Conservation (phyloP, 2,329 filamentous ascomycete species). For the Pseudocercospora cruenta region DNA sequence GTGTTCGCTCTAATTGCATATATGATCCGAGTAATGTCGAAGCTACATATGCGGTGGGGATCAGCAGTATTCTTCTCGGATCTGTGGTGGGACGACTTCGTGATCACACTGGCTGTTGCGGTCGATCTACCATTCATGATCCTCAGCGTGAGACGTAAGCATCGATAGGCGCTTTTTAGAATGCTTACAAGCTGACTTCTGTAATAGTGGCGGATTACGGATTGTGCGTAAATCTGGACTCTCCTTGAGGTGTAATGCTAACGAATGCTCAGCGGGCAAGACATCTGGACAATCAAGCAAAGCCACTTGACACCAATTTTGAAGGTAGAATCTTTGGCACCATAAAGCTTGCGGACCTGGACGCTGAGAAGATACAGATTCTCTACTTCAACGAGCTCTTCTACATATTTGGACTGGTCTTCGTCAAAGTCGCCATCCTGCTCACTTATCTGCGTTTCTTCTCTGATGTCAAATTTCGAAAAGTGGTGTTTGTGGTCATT, state of each 20-base stretch:
- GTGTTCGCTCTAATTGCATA: constrained; percentile 15
- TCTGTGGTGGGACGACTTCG: constrained; percentile 24
- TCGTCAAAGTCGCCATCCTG: constrained; percentile 24
- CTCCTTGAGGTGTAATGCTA: constrained; percentile 1
- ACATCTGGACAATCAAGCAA: constrained; percentile 22
- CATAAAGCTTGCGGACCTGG: neutral
- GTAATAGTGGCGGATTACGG: neutral
- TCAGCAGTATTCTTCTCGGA: constrained; percentile 6
- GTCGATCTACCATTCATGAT: constrained; percentile 11
- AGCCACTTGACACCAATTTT: constrained; percentile 17
- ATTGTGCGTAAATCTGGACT: neutral
- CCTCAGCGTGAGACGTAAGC: neutral
- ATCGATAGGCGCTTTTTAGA: neutral
- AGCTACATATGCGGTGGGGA: constrained; percentile 14
- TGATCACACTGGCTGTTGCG: constrained; percentile 18
- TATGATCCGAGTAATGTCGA: constrained; percentile 20
- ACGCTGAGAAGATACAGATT: neutral
- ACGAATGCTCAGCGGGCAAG: constrained; percentile 11
- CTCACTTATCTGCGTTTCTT: constrained; percentile 25
- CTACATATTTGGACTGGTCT: constrained; percentile 14
- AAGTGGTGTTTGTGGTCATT: constrained; percentile 9
- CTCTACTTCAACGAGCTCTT: constrained; percentile 15
- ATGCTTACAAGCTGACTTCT: neutral
- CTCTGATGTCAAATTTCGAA: constrained; percentile 5
- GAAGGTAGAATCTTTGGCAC: neutral